Conservation (phyloP, 176 grass and related monocot species). For the Otatea glauca region DNA sequence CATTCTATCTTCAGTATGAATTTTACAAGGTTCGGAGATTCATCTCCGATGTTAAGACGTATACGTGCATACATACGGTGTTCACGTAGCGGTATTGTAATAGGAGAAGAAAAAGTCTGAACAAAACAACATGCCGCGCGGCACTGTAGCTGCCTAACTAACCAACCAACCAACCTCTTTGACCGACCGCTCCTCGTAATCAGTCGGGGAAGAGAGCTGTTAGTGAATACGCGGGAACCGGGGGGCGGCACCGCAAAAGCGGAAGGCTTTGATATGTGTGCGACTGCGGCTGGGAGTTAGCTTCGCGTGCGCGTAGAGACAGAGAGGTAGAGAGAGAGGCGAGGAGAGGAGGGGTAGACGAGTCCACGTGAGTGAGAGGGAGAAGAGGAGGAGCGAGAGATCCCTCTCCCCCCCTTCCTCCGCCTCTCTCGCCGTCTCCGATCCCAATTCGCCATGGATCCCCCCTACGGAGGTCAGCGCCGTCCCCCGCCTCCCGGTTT, state of each 20-base stretch:
- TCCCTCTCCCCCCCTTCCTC: background rate
- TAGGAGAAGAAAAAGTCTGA: no score
- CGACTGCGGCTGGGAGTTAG: constrained; percentile 33
- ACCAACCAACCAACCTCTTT: no score
- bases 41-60: no score
- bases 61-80: no score
- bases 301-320: constrained; percentile 12
- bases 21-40: no score
- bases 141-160: no score
- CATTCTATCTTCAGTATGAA: no score
- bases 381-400: constrained; percentile 32
- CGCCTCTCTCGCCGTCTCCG: background rate
- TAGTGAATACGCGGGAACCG: background rate
- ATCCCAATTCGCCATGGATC: constrained; percentile 55
- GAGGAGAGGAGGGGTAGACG: background rate
- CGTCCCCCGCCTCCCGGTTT: background rate
- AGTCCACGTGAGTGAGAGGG: constrained; percentile 50
- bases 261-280: constrained; percentile 38
- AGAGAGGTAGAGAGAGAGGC: background rate
- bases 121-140: no score
- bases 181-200: no score
- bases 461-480: constrained; percentile 49
- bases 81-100: no score
- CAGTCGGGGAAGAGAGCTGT: no score
- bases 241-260: constrained; percentile 24